A percentile compares a stretch with the other conserved stretches of the same genome.
Evolutionary conservation across 257 asterid genomes (phyloP).

Genomic region (Nyctanthes arbortristis): DNA sequence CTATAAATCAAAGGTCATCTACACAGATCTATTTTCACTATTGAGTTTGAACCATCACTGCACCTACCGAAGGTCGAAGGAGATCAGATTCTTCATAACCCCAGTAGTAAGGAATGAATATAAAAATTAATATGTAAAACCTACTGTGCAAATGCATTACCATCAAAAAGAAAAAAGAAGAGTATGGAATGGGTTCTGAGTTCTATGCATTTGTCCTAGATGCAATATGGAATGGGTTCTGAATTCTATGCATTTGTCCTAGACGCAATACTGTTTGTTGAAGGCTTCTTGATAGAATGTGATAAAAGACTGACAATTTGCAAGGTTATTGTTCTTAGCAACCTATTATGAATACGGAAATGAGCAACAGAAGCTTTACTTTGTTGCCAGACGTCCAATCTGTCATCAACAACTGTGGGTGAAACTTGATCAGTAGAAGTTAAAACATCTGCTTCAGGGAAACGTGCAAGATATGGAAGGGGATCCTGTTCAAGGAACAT

Average conservation of each 20-base stretch:
- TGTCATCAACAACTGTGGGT: slow-evolving; percentile 92
- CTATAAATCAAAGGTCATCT: neutral
- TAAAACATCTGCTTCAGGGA: slow-evolving; percentile 95
- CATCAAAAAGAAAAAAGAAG: slow-evolving; percentile 8
- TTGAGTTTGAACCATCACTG: neutral
- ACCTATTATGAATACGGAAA: neutral
- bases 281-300: neutral
- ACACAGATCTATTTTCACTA: neutral
- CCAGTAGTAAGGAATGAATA: neutral
- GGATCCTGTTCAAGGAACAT: slow-evolving; percentile 73
- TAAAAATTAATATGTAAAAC: neutral
- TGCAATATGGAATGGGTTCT: too few relatives aligned
- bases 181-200: slow-evolving; percentile 9
- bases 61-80: neutral
- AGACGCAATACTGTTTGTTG: neutral
- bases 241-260: slow-evolving; percentile 5
- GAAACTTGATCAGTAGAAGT: slow-evolving; percentile 92
- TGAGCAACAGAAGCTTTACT: slow-evolving; percentile 50
- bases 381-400: slow-evolving; percentile 84
- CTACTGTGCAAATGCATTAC: slow-evolving; percentile 8
- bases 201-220: slow-evolving; percentile 6
- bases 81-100: neutral
- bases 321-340: neutral
- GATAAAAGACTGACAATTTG: neutral
- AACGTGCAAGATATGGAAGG: slow-evolving; percentile 90